Conservation (phyloP, 148 eudicot genomes). For the Chenopodium album region DNA sequence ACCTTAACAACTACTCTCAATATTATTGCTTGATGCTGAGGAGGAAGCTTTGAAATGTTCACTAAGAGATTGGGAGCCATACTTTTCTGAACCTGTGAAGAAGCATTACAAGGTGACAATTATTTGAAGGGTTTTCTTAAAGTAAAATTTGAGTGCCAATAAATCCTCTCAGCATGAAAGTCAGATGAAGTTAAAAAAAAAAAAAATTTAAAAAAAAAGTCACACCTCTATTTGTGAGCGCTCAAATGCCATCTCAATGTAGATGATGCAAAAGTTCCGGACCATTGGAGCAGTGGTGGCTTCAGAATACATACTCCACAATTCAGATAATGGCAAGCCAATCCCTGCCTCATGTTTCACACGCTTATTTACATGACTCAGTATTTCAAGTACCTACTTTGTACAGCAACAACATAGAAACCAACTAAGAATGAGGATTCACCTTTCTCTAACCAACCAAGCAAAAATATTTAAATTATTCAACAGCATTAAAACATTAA, state of each 20-base stretch:
- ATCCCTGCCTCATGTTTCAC: slow-evolving; percentile 79
- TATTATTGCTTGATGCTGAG: slow-evolving; percentile 83
- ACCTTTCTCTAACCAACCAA: not conserved
- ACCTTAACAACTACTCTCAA: slow-evolving; percentile 71
- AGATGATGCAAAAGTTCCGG: slow-evolving; percentile 87
- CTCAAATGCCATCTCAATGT: slow-evolving; percentile 94
- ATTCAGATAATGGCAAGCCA: slow-evolving; percentile 74
- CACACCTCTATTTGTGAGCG: slow-evolving; percentile 61
- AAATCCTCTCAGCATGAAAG: not conserved
- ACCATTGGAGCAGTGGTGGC: slow-evolving; percentile 69
- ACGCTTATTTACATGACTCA: slow-evolving; percentile 94
- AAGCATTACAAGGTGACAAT: slow-evolving; percentile 11
- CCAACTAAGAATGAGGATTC: not conserved
- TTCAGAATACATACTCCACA: slow-evolving; percentile 76
- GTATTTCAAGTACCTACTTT: slow-evolving; percentile 73
- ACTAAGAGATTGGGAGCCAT: slow-evolving; percentile 66
- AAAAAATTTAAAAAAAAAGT: not conserved
- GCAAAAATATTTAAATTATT: not conserved
- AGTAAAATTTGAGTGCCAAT: not conserved
- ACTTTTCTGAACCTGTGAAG: slow-evolving; percentile 63
- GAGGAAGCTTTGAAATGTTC: slow-evolving; percentile 77
- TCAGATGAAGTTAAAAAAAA: not conserved
- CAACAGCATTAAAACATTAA: not conserved
- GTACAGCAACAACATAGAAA: not conserved
- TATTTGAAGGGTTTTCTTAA: not conserved